These are phyloP conservation scores for Dendrobium catenatum DNA, from an alignment of 106 monocot genomes.

Conservation along the genomic window DNA sequence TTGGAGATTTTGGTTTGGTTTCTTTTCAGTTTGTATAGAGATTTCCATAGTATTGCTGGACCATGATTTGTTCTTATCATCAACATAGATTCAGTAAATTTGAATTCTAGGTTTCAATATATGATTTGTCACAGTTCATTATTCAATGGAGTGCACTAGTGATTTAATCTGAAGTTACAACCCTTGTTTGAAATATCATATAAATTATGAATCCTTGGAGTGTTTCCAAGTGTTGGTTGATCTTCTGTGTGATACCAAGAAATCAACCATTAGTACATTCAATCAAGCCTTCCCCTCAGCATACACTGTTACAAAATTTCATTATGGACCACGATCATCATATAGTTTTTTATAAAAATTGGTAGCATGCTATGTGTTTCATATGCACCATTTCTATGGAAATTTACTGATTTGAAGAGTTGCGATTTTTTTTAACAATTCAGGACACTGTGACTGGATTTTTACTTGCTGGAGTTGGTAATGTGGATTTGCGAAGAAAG, in stretches of 20 bases:
- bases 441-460: conserved; percentile 69
- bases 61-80: background rate
- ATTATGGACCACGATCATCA: background rate
- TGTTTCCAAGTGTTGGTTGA: background rate
- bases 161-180: background rate
- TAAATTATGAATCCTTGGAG: background rate
- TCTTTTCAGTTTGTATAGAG: background rate
- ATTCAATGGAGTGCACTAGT: background rate
- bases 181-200: background rate
- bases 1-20: background rate
- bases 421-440: background rate
- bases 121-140: background rate
- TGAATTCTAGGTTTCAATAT: background rate
- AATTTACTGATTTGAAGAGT: background rate
- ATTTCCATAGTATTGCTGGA: too few species aligned
- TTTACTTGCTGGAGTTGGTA: conserved; percentile 68
- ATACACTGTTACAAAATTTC: background rate
- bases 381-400: background rate
- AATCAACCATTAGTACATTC: background rate
- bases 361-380: background rate
- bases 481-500: conserved; percentile 63
- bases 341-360: background rate
- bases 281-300: background rate
- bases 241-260: background rate
- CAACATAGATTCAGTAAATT: background rate